Percentiles rank a stretch among this genome's conserved stretches.
phyloP scores from a whole-genome alignment of 148 eudicot species.

The Rhododendron simsii region DNA sequence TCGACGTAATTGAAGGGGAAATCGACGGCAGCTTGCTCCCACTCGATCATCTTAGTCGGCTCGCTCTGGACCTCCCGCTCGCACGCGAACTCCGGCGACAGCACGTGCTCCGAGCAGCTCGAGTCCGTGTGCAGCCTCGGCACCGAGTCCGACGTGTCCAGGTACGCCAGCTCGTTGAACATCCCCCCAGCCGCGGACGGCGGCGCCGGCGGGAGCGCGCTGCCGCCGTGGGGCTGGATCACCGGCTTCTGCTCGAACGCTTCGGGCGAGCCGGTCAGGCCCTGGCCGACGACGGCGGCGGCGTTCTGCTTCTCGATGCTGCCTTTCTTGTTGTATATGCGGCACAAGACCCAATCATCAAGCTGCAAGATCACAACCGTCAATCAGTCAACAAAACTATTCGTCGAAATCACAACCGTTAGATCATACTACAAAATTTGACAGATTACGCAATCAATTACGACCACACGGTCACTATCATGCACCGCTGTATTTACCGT shows the following conservation, averaged over 20 bases:
- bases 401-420: not conserved
- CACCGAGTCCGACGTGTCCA: slow-evolving; percentile 43
- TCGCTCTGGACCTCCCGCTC: slow-evolving; percentile 51
- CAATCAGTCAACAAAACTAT: too few species aligned
- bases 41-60: slow-evolving; percentile 36
- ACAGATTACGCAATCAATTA: not conserved
- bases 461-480: not conserved
- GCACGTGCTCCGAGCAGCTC: slow-evolving; percentile 54
- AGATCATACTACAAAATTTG: not conserved
- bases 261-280: not conserved
- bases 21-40: slow-evolving; percentile 27
- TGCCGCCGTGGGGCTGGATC: slow-evolving; percentile 6
- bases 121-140: slow-evolving; percentile 46
- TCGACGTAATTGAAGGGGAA: slow-evolving; percentile 33
- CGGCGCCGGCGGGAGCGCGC: slow-evolving; percentile 10
- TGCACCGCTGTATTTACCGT: not conserved
- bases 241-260: slow-evolving; percentile 38
- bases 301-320: slow-evolving; percentile 29
- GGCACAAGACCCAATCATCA: slow-evolving; percentile 68
- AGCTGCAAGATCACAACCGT: slow-evolving; percentile 35
- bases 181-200: slow-evolving; percentile 12
- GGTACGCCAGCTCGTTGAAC: slow-evolving; percentile 32
- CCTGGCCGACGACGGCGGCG: not conserved
- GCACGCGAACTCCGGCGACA: slow-evolving; percentile 42
- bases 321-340: slow-evolving; percentile 67